Base-by-base conservation (phyloP, 2,329 filamentous ascomycete species). In the Botrytis fabae region DNA sequence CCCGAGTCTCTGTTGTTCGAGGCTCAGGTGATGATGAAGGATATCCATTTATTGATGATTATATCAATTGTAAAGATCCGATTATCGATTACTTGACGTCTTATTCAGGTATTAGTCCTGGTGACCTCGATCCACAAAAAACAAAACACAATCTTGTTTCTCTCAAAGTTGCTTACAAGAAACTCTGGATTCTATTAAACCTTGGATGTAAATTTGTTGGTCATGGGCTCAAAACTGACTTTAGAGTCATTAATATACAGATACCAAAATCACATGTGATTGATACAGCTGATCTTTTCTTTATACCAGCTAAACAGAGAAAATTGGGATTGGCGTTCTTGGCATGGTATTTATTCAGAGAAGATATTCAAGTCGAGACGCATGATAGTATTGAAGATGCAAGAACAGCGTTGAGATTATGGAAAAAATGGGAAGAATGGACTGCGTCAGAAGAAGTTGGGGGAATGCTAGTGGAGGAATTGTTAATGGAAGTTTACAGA, bases 371-470 rank as follows among this genome's bases (percentile, higher is more conserved):
- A 82, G 88, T 93, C 79, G 92, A 94, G 77, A 94, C 91, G 10
- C 97, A 99, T 82, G 96, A 99, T 82, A 95, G 92, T 18, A 97
- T 99, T 77, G 96, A 98, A 82, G 96, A 99, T 81, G 95, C 96
- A 0, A 88, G 92, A 40, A 98, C 95, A 59, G 96, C 97, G 0
- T 86, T 98, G 59, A 93, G 94, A 80, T 85, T 99, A 14, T 99
- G 91, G 79, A 88, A 92, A 62, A 98, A 97, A 81, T 98, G 94
- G 82, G 87, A 93, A 75, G 95, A 98, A 83, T 98, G 93, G 79
- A 46, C 35, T 57, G 35, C 46, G 38, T 25, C 35, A 54, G 64
- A 68, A 51, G 48, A 60, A n/a, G 86, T 92, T 70, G 94, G 97
- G 77, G 94, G 93, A 0, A 95, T 95, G 0, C 90, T 97, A 7